Conservation (phyloP, 2,329 filamentous ascomycete genomes). For the Epichloe hybrida region DNA sequence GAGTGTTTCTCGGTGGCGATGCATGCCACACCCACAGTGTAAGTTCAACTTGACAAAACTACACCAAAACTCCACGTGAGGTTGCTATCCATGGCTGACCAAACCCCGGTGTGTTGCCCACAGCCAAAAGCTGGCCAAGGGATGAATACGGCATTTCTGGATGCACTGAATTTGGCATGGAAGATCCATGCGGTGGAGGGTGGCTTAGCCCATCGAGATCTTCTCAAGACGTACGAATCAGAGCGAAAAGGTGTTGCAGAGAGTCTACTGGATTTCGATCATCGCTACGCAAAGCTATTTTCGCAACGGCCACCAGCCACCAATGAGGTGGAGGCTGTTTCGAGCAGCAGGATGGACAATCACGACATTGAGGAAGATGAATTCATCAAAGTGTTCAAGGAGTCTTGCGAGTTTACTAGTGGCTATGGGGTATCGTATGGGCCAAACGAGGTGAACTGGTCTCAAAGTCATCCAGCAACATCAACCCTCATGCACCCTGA, state of each 20-base stretch:
- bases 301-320: slow-evolving; percentile 63
- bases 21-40: slow-evolving; percentile 69
- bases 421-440: slow-evolving; percentile 84
- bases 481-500: slow-evolving; percentile 55
- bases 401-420: slow-evolving; percentile 80
- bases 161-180: slow-evolving; percentile 85
- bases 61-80: background rate
- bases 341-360: slow-evolving; percentile 19
- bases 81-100: background rate
- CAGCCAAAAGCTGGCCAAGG: slow-evolving; percentile 65
- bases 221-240: slow-evolving; percentile 73
- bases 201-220: slow-evolving; percentile 61
- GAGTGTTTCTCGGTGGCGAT: slow-evolving; percentile 64
- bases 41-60: slow-evolving; percentile 18
- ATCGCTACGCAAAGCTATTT: slow-evolving; percentile 81
- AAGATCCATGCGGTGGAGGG: slow-evolving; percentile 86
- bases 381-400: slow-evolving; percentile 84
- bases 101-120: slow-evolving; percentile 15
- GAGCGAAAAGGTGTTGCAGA: slow-evolving; percentile 80
- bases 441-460: slow-evolving; percentile 77
- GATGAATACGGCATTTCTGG: slow-evolving; percentile 69
- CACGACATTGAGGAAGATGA: slow-evolving; percentile 41
- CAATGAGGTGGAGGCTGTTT: slow-evolving; percentile 57
- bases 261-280: slow-evolving; percentile 73
- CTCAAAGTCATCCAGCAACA: slow-evolving; percentile 54